Evolutionary conservation across 2,329 filamentous ascomycete genomes (phyloP), one percentile per base, ranked within the genome.

Genomic region (Xylaria sp.): DNA sequence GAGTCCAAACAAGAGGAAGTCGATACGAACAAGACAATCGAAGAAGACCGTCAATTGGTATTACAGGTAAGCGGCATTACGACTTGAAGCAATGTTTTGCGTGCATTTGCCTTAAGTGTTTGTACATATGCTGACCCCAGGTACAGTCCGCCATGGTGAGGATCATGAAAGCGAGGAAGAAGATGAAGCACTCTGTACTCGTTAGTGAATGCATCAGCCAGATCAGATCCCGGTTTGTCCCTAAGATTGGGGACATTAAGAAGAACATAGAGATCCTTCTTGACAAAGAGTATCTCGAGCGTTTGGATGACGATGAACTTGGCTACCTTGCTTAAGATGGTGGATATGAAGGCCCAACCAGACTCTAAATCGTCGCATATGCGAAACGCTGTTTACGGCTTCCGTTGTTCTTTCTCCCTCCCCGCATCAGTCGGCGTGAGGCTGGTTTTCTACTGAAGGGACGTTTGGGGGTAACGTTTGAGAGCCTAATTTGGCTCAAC

Each of bases 101-200:
- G 67, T 28, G 38, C n/a, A n/a, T n/a, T n/a, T 28, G 9, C 28
- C 28, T 31, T 9, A 5, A 31, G 28, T 31, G n/a, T 31, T 4
- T 9, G 28, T 31, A 31, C 9, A 31, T 31, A 5, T 14, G 45
- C 65, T 53, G 59, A 69, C 53, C 51, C 5, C 14, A 15, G 31
- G 21, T 12, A 33, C 9, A 99, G 94, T 98, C 95, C 66, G 94
- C 94, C 23, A 98, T 99, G 77, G 95, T 99, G 60, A 92, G 95
- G 74, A 97, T 99, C 82, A 99, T 99, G 95, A 99, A 99, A 83
- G 96, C 94, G 3, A 90, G 95, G 64, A 98, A 99, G 88, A 92
- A 90, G 81, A 96, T 98, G 92, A 98, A 97, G 87, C 94, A 99
- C 80, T 89, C 90, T 65, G 91, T 95, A 74, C 89, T 99, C 12